These are phyloP conservation scores for Entomortierella lignicola DNA, from an alignment of 192 early-diverging fungal genomes.

Conservation along the genomic window DNA sequence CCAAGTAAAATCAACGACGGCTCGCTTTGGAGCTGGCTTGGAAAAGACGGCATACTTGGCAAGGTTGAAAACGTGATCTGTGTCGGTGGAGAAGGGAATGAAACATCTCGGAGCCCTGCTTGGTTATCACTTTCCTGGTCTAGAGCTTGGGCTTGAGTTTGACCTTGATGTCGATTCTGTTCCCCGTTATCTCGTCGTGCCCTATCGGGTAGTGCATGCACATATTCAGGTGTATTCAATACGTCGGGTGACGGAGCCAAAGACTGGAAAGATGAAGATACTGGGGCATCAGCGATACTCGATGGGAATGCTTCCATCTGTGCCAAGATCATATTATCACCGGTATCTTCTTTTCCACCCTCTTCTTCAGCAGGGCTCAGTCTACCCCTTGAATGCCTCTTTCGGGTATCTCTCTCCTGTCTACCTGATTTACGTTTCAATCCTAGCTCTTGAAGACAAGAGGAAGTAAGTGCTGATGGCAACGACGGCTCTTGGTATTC, in stretches of 20 bases:
- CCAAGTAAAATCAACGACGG: not conserved
- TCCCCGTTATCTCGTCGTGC: not conserved
- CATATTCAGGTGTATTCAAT: not conserved
- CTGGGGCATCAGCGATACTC: not conserved
- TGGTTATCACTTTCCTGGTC: not conserved
- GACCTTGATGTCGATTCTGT: not conserved
- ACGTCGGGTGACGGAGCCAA: not conserved
- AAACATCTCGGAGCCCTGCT: not conserved
- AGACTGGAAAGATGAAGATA: not conserved
- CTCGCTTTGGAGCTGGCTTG: not conserved
- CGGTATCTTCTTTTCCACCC: not conserved
- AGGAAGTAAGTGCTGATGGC: constrained; percentile 10
- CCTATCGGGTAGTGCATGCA: not conserved
- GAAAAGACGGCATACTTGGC: constrained; percentile 2
- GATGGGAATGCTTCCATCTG: not conserved
- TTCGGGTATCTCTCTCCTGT: not conserved
- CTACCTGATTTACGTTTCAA: not conserved
- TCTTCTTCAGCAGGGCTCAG: not conserved
- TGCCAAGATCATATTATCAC: not conserved
- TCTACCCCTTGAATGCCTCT: not conserved
- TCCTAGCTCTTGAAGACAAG: constrained; percentile 16
- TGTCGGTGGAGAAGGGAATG: constrained; percentile 2
- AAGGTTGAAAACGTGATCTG: constrained; percentile 1
- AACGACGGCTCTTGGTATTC: not conserved
- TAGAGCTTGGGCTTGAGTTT: not conserved